Evolutionary conservation across 495 filamentous ascomycete genomes (phyloP), one percentile per base, ranked within the genome.

Genomic region (Pseudomonodictys pantanalensis): DNA sequence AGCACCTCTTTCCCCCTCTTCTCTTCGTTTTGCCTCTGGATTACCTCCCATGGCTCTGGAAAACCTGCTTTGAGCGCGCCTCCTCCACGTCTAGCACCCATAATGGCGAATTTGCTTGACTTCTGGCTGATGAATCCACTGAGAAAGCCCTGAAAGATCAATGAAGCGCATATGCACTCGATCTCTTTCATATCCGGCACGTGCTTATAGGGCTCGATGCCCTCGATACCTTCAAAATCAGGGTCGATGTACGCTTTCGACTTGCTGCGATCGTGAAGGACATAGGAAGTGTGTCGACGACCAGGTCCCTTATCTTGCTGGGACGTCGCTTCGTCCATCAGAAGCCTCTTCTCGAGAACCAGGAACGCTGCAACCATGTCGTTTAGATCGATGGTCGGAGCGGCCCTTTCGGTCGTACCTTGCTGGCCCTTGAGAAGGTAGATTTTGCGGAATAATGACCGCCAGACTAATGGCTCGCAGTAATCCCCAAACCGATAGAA

Each of bases 101-200:
- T 81, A 32, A 97, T 86, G 3, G 90, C 91, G 59, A 95, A 95
- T 18, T 84, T 83, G 25, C 77, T 79, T 63, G 85, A 84, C 29
- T 79, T 75, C 64, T 93, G 88, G 10, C 88, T 88, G 22, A 97
- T 79, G 63, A 92, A 98, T 4, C 93, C 93, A 54, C 86, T 84
- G 48, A 97, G 78, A n/a, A 97, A 76, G 7, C 86, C 87, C 70
- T 95, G 90, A 25, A 86, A 84, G 15, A 95, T 79, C 6, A 97
- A 76, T 1, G 86, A 87, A 0, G 88, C 81, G 9, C 95, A 76
- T 2, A 90, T 83, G 2, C 79, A 82, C 72, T 96, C 93, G n/a
- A 96, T 77, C 62, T 86, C 86, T 1, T 80, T 72, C 67, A 86
- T 76, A 38, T 83, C 73, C 12, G 83, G 75, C 38, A 75, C 70